Percentiles rank a stretch among this genome's conserved stretches.
Conservation (phyloP, 352 stramenopile genomes). For the Phytophthora citricola region DNA sequence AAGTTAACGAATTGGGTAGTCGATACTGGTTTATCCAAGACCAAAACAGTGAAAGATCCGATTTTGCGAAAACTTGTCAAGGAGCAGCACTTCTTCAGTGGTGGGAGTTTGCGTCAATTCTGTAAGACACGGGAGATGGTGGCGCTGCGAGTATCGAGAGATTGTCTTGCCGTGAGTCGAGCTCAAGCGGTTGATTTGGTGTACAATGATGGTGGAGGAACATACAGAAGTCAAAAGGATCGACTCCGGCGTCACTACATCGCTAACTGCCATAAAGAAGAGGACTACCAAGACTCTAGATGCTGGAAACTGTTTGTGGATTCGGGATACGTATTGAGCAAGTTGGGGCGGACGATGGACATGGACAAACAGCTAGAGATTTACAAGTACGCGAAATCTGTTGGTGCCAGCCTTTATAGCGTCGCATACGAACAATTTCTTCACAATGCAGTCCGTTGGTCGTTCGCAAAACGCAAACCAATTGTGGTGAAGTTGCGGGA, state of each 20-base stretch:
- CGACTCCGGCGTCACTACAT: slow-evolving; percentile 32
- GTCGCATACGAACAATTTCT: slow-evolving; percentile 18
- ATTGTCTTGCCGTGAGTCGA: slow-evolving; percentile 5
- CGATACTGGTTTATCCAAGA: slow-evolving; percentile 19
- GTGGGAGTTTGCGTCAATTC: slow-evolving; percentile 33
- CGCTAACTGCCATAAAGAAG: slow-evolving; percentile 10
- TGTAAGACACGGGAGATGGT: slow-evolving; percentile 4
- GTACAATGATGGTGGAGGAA: slow-evolving; percentile 15
- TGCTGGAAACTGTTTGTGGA: slow-evolving; percentile 18
- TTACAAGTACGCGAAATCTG: not conserved
- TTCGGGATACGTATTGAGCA: slow-evolving; percentile 23
- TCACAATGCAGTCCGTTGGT: slow-evolving; percentile 14
- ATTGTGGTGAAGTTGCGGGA: slow-evolving; percentile 27
- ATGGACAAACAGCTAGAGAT: not conserved
- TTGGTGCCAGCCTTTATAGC: not conserved
- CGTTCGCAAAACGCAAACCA: slow-evolving; percentile 14
- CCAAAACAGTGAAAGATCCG: not conserved
- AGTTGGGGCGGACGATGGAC: not conserved
- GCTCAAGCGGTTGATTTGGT: slow-evolving; percentile 15
- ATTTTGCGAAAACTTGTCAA: slow-evolving; percentile 4
- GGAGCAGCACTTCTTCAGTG: slow-evolving; percentile 30
- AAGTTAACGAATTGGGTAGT: slow-evolving; percentile 27
- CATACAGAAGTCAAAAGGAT: slow-evolving; percentile 15
- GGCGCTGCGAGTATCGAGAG: not conserved
- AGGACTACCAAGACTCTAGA: slow-evolving; percentile 10